Conservation (phyloP, 805 yeast species). For the Naumovozyma castellii region DNA sequence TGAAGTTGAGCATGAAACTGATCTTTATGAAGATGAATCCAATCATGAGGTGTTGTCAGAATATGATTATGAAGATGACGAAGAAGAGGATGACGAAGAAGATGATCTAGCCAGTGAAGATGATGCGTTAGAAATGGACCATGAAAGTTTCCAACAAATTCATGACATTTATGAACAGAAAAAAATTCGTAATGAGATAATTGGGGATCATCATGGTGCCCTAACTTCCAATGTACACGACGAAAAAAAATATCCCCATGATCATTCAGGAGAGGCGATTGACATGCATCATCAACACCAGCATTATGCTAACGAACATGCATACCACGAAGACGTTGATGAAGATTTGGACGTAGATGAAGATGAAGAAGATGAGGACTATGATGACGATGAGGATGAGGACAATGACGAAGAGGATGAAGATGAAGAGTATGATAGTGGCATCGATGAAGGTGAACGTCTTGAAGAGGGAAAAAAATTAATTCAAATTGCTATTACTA, state of each 20-base stretch:
- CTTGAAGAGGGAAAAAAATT: constrained; percentile 71
- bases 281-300: constrained; percentile 7
- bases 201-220: not conserved
- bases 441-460: constrained; percentile 51
- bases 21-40: constrained; percentile 13
- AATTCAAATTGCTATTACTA: constrained; percentile 71
- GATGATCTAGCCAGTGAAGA: constrained; percentile 7
- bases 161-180: no score
- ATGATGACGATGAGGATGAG: constrained; percentile 11
- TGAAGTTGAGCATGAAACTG: constrained; percentile 21
- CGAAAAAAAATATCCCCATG: not conserved
- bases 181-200: not conserved
- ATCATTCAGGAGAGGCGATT: constrained; percentile 1
- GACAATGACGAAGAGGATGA: constrained; percentile 14
- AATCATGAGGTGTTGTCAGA: constrained; percentile 13
- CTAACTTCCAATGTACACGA: not conserved
- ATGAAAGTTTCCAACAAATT: no score
- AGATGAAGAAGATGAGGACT: constrained; percentile 10
- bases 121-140: no score
- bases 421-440: constrained; percentile 29
- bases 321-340: not conserved
- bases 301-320: constrained; percentile 13
- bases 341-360: constrained; percentile 7
- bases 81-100: constrained; percentile 20
- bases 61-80: constrained; percentile 15